Evolutionary conservation across 768 basidiomycete species (phyloP), one percentile per base, ranked within the genome.

Genomic region (Leccinum pellstonianum): DNA sequence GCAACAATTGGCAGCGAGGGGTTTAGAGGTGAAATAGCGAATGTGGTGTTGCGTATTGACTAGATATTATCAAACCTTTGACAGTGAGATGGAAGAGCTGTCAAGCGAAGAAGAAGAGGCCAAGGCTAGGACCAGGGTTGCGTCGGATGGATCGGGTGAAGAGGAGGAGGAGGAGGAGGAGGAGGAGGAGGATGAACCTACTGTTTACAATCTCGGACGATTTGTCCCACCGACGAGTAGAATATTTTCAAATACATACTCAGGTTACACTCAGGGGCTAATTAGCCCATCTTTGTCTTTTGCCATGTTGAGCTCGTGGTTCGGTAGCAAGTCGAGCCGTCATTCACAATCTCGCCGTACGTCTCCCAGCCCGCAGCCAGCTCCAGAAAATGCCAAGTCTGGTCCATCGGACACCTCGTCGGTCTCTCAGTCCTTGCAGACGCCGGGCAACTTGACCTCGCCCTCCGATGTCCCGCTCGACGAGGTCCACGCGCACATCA

Each of bases 21-120:
- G 49, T 77, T 81, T 61, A 23, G 53, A 52, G 77, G 77, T n/a
- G 63, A 66, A 5, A 65, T 78, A 56, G 72, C 66, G 23, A 62
- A 74, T 56, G 66, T 75, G 23, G 33, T 70, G 54, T 63, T 70
- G 64, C 61, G 59, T 57, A 60, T 69, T 14, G 54, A 57, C 52
- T 70, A 57, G 63, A 56, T 63, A 19, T 11, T 0, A 31, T 48
- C 33, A 59, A 14, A 37, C 37, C 49, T n/a, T 29, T 9, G 68
- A 68, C 29, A 64, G 62, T 19, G 63, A 56, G 15, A 41, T 54
- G 31, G 62, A 64, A 35, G 65, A 52, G 27, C 19, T 51, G 23
- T 58, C 59, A 31, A 60, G 55, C 55, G 63, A 57, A 27, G 66
- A 57, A 31, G 66, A 64, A 11, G 54, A 50, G 14, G 27, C 3